Base-by-base conservation (phyloP, 208 protist species). In the Leishmania mexicana region DNA sequence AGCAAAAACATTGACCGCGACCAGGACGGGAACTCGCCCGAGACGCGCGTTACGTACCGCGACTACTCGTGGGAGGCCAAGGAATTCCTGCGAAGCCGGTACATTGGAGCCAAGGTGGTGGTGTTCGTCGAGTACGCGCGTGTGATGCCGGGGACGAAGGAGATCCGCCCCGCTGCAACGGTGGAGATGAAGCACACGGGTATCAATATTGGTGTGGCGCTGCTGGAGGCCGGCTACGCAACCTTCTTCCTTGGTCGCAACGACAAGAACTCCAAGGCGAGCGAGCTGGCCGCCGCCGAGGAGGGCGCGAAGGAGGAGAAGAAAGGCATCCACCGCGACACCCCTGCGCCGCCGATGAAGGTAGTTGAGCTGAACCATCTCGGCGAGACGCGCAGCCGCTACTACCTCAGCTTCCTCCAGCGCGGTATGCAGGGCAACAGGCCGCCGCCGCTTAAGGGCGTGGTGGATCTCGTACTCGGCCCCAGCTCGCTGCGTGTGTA, bases 401-500 rank as follows among this genome's bases (percentile, higher is more conserved):
- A 97, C 85, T 98, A 97, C 84, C 88, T 97, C 42, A 95, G 90
- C 81, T 98, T 97, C 76, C 88, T 98, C 2, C 95, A 97, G 85
- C 89, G 92, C 58, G 95, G 94, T 68, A 97, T 98, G 95, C 92
- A 96, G 83, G 87, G 92, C 45, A 91, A 81, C 81, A 93, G 95
- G 45, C 90, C 94, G 38, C 91, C 94, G 40, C 75, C 92, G 65
- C 82, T 96, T 57, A 87, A 88, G 73, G 92, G 92, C 57, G 87
- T 97, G 35, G 90, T 98, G 0, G 95, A 98, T 76, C 77, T 94
- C 42, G 93, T 97, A 35, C 79, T 98, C 65, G 92, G 93, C 64
- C 88, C 89, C 19, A 95, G 88, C 88, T 96, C 92, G 51, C 84
- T 98, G 77, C 92, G 94, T 17, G 92, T 98, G 53, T 97, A 95